Evolutionary conservation across 768 basidiomycete genomes (phyloP).

Genomic region (Harrya chromipes): DNA sequence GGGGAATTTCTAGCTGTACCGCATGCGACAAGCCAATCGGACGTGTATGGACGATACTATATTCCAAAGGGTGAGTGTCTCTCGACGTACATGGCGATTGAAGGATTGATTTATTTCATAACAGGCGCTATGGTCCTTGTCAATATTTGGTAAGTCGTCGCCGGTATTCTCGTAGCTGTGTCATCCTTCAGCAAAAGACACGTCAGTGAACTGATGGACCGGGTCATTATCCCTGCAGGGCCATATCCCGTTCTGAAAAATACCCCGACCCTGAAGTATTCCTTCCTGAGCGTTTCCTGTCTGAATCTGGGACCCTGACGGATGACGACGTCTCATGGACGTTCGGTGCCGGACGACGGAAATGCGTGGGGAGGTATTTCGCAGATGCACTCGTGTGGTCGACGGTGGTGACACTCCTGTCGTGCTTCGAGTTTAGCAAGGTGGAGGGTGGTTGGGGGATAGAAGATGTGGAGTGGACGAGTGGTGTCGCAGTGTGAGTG

Average conservation of each 20-base stretch:
- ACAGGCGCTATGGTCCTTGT: not conserved
- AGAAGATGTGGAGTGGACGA: constrained; percentile 2
- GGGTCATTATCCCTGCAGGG: not conserved
- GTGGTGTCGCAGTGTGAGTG: constrained; percentile 1
- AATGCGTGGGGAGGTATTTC: constrained; percentile 1
- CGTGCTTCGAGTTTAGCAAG: constrained; percentile 7
- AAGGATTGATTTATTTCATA: not conserved
- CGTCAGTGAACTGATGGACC: no score
- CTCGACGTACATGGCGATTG: no score
- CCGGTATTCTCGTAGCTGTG: not conserved
- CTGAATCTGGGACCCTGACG: not conserved
- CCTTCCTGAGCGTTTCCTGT: constrained; percentile 1
- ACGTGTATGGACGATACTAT: constrained; percentile 18
- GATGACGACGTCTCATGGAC: not conserved
- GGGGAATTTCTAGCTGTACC: not conserved
- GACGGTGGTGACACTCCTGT: constrained; percentile 2
- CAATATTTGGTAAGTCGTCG: constrained; percentile 1
- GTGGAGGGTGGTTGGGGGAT: not conserved
- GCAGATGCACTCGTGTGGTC: constrained; percentile 3
- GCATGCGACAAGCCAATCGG: constrained; percentile 12
- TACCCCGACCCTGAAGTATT: constrained; percentile 1
- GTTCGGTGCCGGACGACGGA: constrained; percentile 2
- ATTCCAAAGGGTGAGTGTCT: constrained; percentile 18
- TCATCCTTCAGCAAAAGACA: no score
- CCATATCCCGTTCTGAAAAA: constrained; percentile 3